Base-by-base conservation (phyloP, 176 grass and related monocot genomes). In the Avena insularis region DNA sequence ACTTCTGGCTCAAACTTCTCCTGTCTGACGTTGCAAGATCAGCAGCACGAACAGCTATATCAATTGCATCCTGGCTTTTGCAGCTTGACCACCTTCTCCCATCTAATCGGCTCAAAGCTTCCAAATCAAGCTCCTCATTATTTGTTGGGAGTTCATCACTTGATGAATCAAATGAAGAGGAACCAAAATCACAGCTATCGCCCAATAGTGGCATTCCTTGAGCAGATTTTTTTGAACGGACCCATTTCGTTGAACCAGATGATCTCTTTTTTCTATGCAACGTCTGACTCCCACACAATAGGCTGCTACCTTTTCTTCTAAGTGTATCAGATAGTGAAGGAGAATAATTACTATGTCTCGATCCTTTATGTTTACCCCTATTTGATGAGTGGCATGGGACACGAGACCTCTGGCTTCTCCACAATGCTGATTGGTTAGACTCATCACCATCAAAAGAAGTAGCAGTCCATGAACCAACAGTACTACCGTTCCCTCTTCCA, bases 11-110 rank as follows among this genome's bases (percentile, higher is more conserved):
- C 54, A 56, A 56, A 56, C 54, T 56, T 56, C 54, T 91, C 46
- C 88, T 86, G 45, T 97, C 85, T 33, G 69, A 12, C 12, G 51
- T 72, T 62, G 73, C 85, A 55, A 90, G 47, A 51, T 91, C 85
- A 64, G 56, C 43, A 59, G 75, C 76, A 79, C 6, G 66, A 82
- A 68, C 72, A 53, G 87, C 71, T 69, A 88, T 36, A 79, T 91
- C 86, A 9, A 80, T 60, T 33, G 50, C 85, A 12, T 97, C 95
- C 81, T 87, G 87, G 65, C 93, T 97, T 97, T 90, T 97, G 68
- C 95, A 97, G 74, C 77, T 95, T 82, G 95, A 97, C 95, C 95
- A 97, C 80, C 93, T 93, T 47, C 78, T 95, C 80, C 95, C 93
- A 89, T 97, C 95, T 48, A 97, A 88, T 58, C 87, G 91, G 75